phyloP scores from a whole-genome alignment of 768 basidiomycete genomes.

The Calocybe indica region DNA sequence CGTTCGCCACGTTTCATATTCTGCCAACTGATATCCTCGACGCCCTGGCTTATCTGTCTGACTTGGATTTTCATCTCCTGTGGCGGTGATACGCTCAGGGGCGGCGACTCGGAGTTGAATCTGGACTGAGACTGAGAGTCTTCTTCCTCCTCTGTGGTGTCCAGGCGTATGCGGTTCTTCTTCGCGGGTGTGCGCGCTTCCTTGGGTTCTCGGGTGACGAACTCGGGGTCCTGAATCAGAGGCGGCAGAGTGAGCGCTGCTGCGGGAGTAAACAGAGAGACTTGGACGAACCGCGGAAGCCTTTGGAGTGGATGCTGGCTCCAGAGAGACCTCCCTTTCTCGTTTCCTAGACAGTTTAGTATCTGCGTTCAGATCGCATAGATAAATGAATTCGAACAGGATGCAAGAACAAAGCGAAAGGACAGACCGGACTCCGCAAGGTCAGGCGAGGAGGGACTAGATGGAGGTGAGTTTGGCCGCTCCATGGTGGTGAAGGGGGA shows the following conservation, averaged over 20 bases:
- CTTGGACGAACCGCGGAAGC: slow-evolving; percentile 27
- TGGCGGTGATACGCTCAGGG: slow-evolving; percentile 59
- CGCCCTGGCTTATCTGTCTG: slow-evolving; percentile 73
- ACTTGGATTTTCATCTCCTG: slow-evolving; percentile 69
- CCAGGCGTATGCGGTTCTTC: slow-evolving; percentile 65
- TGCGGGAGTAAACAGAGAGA: slow-evolving; percentile 3
- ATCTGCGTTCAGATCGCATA: slow-evolving; percentile 23
- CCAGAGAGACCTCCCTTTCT: slow-evolving; percentile 72
- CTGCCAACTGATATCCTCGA: slow-evolving; percentile 73
- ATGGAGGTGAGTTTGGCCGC: slow-evolving; percentile 22
- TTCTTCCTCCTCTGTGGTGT: slow-evolving; percentile 60
- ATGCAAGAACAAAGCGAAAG: not conserved
- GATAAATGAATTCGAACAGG: slow-evolving; percentile 12
- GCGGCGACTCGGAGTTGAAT: slow-evolving; percentile 38
- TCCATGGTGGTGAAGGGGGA: slow-evolving; percentile 12
- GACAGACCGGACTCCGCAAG: slow-evolving; percentile 35
- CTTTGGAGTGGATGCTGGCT: slow-evolving; percentile 52
- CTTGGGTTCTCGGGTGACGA: slow-evolving; percentile 33
- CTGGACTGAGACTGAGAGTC: slow-evolving; percentile 35
- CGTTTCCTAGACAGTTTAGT: slow-evolving; percentile 60
- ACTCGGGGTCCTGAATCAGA: slow-evolving; percentile 34
- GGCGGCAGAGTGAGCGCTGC: not conserved
- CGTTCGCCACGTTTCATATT: slow-evolving; percentile 32
- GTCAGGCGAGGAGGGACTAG: slow-evolving; percentile 42
- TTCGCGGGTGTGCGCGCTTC: slow-evolving; percentile 63